Base-by-base conservation (phyloP, 75 land plant genomes). In the Sequoiadendron giganteum region DNA sequence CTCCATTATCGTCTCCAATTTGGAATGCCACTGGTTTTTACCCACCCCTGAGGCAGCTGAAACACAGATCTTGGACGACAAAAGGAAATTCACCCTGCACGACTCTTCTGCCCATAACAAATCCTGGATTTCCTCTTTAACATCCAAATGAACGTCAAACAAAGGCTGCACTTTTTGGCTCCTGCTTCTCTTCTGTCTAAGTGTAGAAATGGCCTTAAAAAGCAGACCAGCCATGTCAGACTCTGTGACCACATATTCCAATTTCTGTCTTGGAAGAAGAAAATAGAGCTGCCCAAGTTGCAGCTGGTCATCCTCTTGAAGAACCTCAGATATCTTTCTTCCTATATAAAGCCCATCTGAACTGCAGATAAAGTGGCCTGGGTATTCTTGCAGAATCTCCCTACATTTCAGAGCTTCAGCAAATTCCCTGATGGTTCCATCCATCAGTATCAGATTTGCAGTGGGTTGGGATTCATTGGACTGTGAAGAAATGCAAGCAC, bases 221-320 rank as follows among this genome's bases (percentile, higher is more conserved):
- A 89, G 87, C 6, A 92, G 78, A 21, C 90, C 83, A 28, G 89
- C 91, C 93, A 92, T 87, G 25, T 92, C 93, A 5, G 88, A 61
- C 48, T 86, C 91, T 10, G 89, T 28, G 36, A 92, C 18, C 36
- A 75, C 78, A 48, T 83, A 6, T 43, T 90, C 56, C 36, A 88
- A 88, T 86, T 78, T 90, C 3, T 84, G 56, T 7, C 40, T 52
- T 32, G 95, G 90, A 34, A 94, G 89, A 28, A 91, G 81, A 87
- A 94, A 92, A 78, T 92, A 94, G 30, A 94, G 78, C 88, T 92
- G 90, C 42, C 88, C 86, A 3, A 72, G 70, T 34, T 87, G 45
- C 68, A 94, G 89, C 3, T n/a, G 61, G 1, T 91, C 86, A 32
- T 90, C 52, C 0, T 86, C 52, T 4, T 42, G 43, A 87, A 94